These are phyloP conservation scores for Paracamarosporium sp. DNA, from an alignment of 2,329 filamentous ascomycete genomes.

Conservation along the genomic window DNA sequence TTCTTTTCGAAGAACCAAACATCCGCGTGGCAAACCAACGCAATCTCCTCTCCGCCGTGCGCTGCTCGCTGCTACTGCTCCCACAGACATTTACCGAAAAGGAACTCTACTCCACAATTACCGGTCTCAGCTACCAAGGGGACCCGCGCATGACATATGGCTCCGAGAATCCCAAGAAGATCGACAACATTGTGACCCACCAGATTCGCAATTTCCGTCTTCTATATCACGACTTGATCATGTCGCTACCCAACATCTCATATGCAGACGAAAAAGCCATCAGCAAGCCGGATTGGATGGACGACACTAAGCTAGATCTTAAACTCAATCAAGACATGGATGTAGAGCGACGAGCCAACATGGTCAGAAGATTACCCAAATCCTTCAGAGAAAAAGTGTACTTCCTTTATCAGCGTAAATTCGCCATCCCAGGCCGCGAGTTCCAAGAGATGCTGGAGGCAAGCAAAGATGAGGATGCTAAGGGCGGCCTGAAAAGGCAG, in stretches of 20 bases:
- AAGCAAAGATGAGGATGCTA: slow-evolving; percentile 71
- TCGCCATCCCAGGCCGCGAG: slow-evolving; percentile 80
- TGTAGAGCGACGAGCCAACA: slow-evolving; percentile 87
- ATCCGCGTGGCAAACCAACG: slow-evolving; percentile 95
- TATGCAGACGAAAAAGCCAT: slow-evolving; percentile 72
- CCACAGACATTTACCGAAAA: slow-evolving; percentile 85
- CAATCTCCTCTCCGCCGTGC: slow-evolving; percentile 89
- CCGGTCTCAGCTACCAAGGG: slow-evolving; percentile 90
- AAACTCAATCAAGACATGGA: slow-evolving; percentile 89
- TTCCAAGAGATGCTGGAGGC: slow-evolving; percentile 85
- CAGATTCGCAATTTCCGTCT: slow-evolving; percentile 92
- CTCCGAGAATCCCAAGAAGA: slow-evolving; percentile 90
- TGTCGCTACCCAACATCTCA: slow-evolving; percentile 84
- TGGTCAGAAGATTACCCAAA: slow-evolving; percentile 89
- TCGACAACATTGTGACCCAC: slow-evolving; percentile 90
- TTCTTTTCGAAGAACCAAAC: slow-evolving; percentile 88
- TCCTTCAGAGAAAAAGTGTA: slow-evolving; percentile 89
- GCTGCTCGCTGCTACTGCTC: slow-evolving; percentile 86
- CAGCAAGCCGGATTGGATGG: slow-evolving; percentile 65
- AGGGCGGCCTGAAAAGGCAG: slow-evolving; percentile 69
- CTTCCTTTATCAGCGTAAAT: slow-evolving; percentile 93
- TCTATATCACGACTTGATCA: slow-evolving; percentile 87
- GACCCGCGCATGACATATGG: slow-evolving; percentile 94
- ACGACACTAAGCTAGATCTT: slow-evolving; percentile 64
- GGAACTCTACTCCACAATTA: slow-evolving; percentile 88